Percentiles rank a stretch among this genome's conserved stretches.
Conservation (phyloP, 2,329 filamentous ascomycete species). For the Scedosporium dehoogii region DNA sequence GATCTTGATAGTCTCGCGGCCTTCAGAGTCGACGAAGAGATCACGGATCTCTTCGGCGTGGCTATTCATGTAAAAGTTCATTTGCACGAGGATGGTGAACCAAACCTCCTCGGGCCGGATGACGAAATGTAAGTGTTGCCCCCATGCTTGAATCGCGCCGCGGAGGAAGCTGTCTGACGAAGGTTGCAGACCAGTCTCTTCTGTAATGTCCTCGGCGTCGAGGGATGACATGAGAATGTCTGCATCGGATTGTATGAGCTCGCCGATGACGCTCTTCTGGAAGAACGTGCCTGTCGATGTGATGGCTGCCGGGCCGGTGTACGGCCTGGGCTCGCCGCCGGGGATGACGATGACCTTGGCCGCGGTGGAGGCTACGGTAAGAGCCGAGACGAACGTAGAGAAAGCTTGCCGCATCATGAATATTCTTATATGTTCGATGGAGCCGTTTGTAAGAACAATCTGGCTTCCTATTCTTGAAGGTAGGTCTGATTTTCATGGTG, state of each 20-base stretch:
- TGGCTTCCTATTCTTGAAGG: too few species aligned
- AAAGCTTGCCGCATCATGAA: neutral
- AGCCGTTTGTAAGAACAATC: too few species aligned
- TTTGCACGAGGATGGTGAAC: conserved; percentile 42
- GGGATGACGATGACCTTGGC: conserved; percentile 9
- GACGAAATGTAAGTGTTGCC: conserved; percentile 36
- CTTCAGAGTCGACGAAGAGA: conserved; percentile 35
- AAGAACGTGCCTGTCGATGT: conserved; percentile 4
- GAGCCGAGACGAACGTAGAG: neutral
- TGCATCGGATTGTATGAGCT: neutral
- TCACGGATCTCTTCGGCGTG: conserved; percentile 34
- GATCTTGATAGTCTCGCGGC: conserved; percentile 26
- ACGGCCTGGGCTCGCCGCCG: conserved; percentile 8
- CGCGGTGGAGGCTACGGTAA: neutral
- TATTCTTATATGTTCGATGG: too few species aligned
- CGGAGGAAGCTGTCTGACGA: conserved; percentile 28
- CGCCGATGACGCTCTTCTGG: conserved; percentile 1
- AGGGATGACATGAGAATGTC: conserved; percentile 4
- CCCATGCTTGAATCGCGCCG: conserved; percentile 36
- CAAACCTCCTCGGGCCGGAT: conserved; percentile 45
- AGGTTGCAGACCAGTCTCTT: conserved; percentile 1
- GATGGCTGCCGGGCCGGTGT: conserved; percentile 1
- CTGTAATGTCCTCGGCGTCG: neutral
- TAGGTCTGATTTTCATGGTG: too few species aligned
- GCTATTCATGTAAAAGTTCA: conserved; percentile 38